phyloP scores from a whole-genome alignment of 768 basidiomycete genomes.

The Boletus pseudo-olivaceus region DNA sequence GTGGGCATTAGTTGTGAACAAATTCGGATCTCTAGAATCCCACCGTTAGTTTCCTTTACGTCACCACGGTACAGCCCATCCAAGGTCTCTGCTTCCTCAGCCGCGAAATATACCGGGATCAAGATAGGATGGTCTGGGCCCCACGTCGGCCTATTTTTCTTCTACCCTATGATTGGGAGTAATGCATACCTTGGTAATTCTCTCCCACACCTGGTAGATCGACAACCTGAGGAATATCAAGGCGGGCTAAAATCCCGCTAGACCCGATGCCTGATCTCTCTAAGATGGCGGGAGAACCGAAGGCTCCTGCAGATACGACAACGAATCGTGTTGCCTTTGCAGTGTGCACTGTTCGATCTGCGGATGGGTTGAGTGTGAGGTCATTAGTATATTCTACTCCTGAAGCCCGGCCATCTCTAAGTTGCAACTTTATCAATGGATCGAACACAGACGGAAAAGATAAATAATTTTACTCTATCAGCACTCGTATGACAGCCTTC shows the following conservation, averaged over 20 bases:
- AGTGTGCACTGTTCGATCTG: conserved; percentile 20
- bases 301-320: conserved; percentile 49
- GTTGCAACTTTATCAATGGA: neutral
- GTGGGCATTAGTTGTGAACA: conserved; percentile 7
- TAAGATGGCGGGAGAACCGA: conserved; percentile 54
- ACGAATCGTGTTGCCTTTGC: conserved; percentile 43
- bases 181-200: conserved; percentile 49
- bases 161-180: neutral
- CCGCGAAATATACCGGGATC: conserved; percentile 36
- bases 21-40: conserved; percentile 10
- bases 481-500: conserved; percentile 44
- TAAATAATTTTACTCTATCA: conserved; percentile 42
- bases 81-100: conserved; percentile 46
- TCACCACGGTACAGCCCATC: conserved; percentile 44
- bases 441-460: neutral
- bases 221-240: conserved; percentile 48
- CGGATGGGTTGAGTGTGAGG: conserved; percentile 17
- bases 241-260: conserved; percentile 40
- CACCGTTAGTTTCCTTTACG: conserved; percentile 39
- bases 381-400: conserved; percentile 51
- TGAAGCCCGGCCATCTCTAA: conserved; percentile 33
- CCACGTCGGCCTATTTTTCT: neutral
- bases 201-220: conserved; percentile 77
- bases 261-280: conserved; percentile 70
- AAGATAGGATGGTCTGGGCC: conserved; percentile 30